Evolutionary conservation across 2,329 filamentous ascomycete species (phyloP), one percentile per base, ranked within the genome.

Genomic region (Ophioceras dolichostomum): DNA sequence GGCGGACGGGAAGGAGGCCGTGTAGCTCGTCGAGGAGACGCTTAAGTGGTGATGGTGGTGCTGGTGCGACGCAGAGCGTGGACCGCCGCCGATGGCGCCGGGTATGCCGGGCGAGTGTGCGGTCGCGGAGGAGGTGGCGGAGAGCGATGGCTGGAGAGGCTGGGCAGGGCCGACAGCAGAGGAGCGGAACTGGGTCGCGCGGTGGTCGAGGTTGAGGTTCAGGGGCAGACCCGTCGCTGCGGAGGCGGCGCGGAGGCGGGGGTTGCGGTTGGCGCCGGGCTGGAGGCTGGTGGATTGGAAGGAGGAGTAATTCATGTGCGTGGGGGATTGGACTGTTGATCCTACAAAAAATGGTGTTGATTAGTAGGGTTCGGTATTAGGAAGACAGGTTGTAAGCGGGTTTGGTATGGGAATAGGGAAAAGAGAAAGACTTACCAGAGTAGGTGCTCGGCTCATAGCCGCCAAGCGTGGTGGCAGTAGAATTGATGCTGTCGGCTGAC

Each of bases 381-480:
- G 12, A 21, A 17, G 29, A 17, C 5, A 34, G 32, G 28, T 36
- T n/a, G 13, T 22, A 16, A n/a, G n/a, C n/a, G n/a, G n/a, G n/a
- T n/a, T n/a, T n/a, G n/a, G n/a, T n/a, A n/a, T n/a, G n/a, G n/a
- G n/a, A n/a, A n/a, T n/a, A n/a, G n/a, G n/a, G n/a, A n/a, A n/a
- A 18, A 38, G 12, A 33, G n/a, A 22, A 14, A 20, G 22, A 51
- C 65, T 57, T 57, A 75, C 71, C 59, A 42, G 67, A 62, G 52
- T 72, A 76, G 17, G 62, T 59, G 48, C 59, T 59, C 22, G 64
- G 59, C 39, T 76, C 70, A 46, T 73, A 72, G 29, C 61, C 59
- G 8, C 67, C 51, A 31, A 63, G 52, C 41, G 60, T 60, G 36
- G 59, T 55, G 20, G 62, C 49, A 18, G 52, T 59, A 37, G 52